Evolutionary conservation across 148 eudicot genomes (phyloP), one percentile per base, ranked within the genome.

Genomic region (Euryodendron excelsum): DNA sequence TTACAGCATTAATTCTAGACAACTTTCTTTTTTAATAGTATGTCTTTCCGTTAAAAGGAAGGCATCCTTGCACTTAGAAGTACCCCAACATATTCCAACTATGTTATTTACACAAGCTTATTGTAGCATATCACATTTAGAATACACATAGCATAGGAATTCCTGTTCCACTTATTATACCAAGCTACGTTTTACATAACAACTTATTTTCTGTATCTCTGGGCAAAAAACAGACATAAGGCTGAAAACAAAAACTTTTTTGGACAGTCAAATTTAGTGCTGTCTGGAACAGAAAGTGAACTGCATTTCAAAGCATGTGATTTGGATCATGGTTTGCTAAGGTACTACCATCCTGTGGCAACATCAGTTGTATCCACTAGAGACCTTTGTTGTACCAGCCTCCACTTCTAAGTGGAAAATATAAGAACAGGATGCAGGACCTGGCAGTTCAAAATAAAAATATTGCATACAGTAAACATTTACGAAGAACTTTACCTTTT

Each of bases 401-500:
- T 34, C 0, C 41, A 15, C 33, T 64, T 33, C 69, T 64, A 64
- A 64, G 13, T 15, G 4, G 13, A 20, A 12, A 66, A 78, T 17
- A 60, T 31, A 34, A 73, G 37, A 63, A 37, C 13, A 5, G n/a
- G 8, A 44, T 7, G 53, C 33, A 37, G 27, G 53, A 44, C 12
- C 6, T 18, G 56, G 70, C 23, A 62, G 30, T 30, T 17, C 44
- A 77, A 17, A 65, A 31, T 11, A 66, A 55, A 74, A 18, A 61
- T 37, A 21, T 21, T 23, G 31, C 27, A 50, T 73, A n/a, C 50
- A n/a, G n/a, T n/a, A n/a, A n/a, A 73, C 70, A 61, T 66, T 20
- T 44, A 21, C 30, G 9, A 74, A 45, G 31, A 63, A 75, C 18
- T 50, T 73, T 77, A 92, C 99, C 97, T 95, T 95, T 84, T 95